These are phyloP conservation scores for Lactifluus hygrophoroides DNA, from an alignment of 768 basidiomycete species.

Conservation along the genomic window DNA sequence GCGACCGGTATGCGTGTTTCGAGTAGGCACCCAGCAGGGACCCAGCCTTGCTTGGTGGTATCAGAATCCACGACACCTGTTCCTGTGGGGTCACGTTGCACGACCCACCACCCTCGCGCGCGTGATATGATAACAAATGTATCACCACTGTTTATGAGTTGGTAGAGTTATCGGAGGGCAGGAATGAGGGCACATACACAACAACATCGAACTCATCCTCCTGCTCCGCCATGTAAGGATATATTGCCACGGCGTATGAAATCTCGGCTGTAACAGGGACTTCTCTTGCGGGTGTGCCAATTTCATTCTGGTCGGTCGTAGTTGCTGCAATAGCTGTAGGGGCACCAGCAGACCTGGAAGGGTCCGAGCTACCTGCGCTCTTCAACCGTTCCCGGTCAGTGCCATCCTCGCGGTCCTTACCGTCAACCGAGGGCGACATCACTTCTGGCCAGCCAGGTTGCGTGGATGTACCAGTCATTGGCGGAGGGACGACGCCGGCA, in stretches of 20 bases:
- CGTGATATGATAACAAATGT: slow-evolving; percentile 90
- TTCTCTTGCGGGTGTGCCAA: slow-evolving; percentile 25
- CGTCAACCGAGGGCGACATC: slow-evolving; percentile 49
- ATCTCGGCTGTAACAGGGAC: slow-evolving; percentile 39
- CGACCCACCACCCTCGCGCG: slow-evolving; percentile 99
- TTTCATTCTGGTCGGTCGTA: slow-evolving; percentile 19
- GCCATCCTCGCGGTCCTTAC: slow-evolving; percentile 37
- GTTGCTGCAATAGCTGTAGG: slow-evolving; percentile 21
- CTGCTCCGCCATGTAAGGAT: slow-evolving; percentile 97
- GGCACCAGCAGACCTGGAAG: slow-evolving; percentile 32
- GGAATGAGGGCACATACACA: slow-evolving; percentile 51
- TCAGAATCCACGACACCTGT: slow-evolving; percentile 72
- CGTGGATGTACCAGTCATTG: slow-evolving; percentile 45
- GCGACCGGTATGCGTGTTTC: slow-evolving; percentile 91
- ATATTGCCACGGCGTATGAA: slow-evolving; percentile 95
- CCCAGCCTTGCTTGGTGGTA: slow-evolving; percentile 85
- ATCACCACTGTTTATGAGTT: slow-evolving; percentile 52
- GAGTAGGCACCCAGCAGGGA: slow-evolving; percentile 92
- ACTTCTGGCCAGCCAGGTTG: slow-evolving; percentile 74
- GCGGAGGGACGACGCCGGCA: slow-evolving; percentile 34
- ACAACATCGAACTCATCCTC: slow-evolving; percentile 98
- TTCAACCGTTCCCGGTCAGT: slow-evolving; percentile 20
- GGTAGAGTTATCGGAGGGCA: slow-evolving; percentile 12
- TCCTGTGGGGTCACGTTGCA: slow-evolving; percentile 87
- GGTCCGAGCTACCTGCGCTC: slow-evolving; percentile 5